phyloP scores from a whole-genome alignment of 371 early-diverging fungal genomes.

The Choanephora cucurbitarum region DNA sequence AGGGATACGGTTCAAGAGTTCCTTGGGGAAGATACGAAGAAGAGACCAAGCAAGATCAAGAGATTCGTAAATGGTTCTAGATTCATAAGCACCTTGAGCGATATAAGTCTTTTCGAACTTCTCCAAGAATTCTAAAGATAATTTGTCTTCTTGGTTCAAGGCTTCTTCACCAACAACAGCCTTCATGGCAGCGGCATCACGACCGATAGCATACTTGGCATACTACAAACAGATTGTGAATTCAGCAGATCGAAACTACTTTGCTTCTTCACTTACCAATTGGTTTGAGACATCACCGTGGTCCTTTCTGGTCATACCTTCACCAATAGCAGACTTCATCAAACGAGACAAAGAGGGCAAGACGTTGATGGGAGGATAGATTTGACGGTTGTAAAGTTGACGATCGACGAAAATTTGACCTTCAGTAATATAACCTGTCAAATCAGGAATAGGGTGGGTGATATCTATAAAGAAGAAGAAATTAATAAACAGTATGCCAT shows the following conservation, averaged over 20 bases:
- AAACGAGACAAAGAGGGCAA: conserved; percentile 99
- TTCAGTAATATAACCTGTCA: conserved; percentile 99
- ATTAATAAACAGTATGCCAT: no score
- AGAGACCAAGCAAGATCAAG: conserved; percentile 99
- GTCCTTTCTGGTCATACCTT: conserved; percentile 98
- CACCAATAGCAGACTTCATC: conserved; percentile 99
- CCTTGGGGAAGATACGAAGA: conserved; percentile 99
- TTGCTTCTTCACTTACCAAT: conserved; percentile 60
- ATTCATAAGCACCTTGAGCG: conserved; percentile 93
- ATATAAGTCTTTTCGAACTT: conserved; percentile 99
- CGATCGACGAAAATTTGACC: conserved; percentile 99
- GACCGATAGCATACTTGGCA: conserved; percentile 99
- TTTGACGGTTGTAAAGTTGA: conserved; percentile 99
- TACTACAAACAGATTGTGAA: conserved; percentile 57
- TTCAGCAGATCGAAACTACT: neutral
- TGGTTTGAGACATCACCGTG: conserved; percentile 99
- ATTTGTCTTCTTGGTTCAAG: conserved; percentile 97
- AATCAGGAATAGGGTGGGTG: conserved; percentile 99
- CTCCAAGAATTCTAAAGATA: conserved; percentile 98
- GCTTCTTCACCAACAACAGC: conserved; percentile 99
- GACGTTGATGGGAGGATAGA: conserved; percentile 99
- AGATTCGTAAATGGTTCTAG: conserved; percentile 96
- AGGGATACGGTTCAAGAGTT: conserved; percentile 99
- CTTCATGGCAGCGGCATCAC: conserved; percentile 99
- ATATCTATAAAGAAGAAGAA: conserved; percentile 75